Evolutionary conservation across 768 basidiomycete genomes (phyloP).

Genomic region (Phylloporus rhodoxanthus): DNA sequence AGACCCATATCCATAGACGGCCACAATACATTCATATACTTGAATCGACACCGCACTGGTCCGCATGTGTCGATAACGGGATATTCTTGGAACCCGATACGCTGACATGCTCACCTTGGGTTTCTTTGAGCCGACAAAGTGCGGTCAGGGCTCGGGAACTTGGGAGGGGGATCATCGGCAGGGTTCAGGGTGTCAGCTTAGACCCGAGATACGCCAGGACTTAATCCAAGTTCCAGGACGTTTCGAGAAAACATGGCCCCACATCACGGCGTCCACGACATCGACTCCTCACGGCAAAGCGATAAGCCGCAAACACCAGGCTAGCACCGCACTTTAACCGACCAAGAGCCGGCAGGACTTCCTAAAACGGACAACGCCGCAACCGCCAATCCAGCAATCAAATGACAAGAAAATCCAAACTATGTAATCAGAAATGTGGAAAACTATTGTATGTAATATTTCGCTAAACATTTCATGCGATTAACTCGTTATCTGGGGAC

Average conservation of each 20-base stretch:
- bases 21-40: slow-evolving; percentile 1
- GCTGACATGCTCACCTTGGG: slow-evolving; percentile 3
- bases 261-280: not conserved
- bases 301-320: not conserved
- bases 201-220: not conserved
- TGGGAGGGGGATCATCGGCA: not conserved
- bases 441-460: not conserved
- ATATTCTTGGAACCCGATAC: slow-evolving; percentile 15
- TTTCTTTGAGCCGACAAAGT: not conserved
- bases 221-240: not conserved
- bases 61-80: slow-evolving; percentile 16
- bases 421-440: not conserved
- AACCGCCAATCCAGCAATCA: slow-evolving; percentile 1
- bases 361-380: slow-evolving; percentile 3
- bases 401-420: slow-evolving; percentile 1
- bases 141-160: not conserved
- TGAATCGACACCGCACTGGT: not conserved
- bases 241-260: not conserved
- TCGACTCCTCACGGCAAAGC: not conserved
- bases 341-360: slow-evolving; percentile 1
- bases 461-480: not conserved
- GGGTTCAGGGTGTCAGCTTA: not conserved
- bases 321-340: not conserved
- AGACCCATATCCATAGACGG: slow-evolving; percentile 3
- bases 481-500: not conserved